These are phyloP conservation scores for Rhizoctonia solani DNA, from an alignment of 1,284 basidiomycete species.

Conservation along the genomic window DNA sequence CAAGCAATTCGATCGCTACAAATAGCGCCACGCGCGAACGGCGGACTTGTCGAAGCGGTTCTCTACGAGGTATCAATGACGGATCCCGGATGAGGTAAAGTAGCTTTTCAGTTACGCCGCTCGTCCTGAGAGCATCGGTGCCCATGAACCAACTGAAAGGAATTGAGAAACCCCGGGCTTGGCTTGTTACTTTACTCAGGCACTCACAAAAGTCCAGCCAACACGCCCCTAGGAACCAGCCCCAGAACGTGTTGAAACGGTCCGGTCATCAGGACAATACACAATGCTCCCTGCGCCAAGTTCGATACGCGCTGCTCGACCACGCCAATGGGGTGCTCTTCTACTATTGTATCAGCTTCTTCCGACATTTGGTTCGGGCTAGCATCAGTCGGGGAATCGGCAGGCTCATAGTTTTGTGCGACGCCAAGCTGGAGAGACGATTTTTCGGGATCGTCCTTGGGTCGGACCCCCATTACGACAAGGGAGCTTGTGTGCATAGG, in stretches of 20 bases:
- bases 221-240: constrained; percentile 68
- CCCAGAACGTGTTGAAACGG: constrained; percentile 81
- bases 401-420: constrained; percentile 38
- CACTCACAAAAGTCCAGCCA: constrained; percentile 74
- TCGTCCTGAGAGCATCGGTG: constrained; percentile 76
- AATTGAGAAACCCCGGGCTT: constrained; percentile 37
- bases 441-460: constrained; percentile 46
- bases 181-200: constrained; percentile 34
- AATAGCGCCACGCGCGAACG: constrained; percentile 80
- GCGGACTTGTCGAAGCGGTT: constrained; percentile 76
- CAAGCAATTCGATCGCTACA: constrained; percentile 76
- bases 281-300: constrained; percentile 79
- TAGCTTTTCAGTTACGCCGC: constrained; percentile 84
- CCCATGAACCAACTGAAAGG: constrained; percentile 84
- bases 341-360: constrained; percentile 34
- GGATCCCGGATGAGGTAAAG: constrained; percentile 82
- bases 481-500: constrained; percentile 92
- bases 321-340: constrained; percentile 73
- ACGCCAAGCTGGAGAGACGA: constrained; percentile 30
- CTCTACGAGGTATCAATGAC: constrained; percentile 60
- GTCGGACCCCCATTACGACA: constrained; percentile 68
- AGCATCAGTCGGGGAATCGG: constrained; percentile 36
- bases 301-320: constrained; percentile 91
- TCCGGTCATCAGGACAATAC: constrained; percentile 76
- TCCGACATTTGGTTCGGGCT: background rate